Base-by-base conservation (phyloP, 352 stramenopile genomes). In the Albugo laibachii region DNA sequence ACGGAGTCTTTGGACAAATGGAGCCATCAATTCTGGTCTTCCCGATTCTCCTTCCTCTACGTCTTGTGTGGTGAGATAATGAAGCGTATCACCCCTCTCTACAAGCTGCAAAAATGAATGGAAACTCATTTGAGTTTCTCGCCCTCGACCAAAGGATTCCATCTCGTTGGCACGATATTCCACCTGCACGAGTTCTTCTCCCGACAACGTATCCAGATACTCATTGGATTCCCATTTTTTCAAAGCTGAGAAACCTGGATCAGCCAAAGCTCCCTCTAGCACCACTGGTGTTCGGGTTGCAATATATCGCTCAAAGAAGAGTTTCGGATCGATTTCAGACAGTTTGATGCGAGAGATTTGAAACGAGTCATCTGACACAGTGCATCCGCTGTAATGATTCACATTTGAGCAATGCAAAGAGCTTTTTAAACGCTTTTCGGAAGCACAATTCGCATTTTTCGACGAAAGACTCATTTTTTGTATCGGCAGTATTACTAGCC, bases 41-140 rank as follows among this genome's bases (percentile, higher is more conserved):
- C 70, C 85, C 35, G 89, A 67, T 13, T 67, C 63, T 52, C 89
- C 73, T 2, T 69, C 65, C 21, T 75, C 63, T 11, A 95, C 69
- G 49, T 96, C 80, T 57, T 96, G 84, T 15, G 83, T 94, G 40
- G 80, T 95, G 42, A 94, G 53, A 58, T 94, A 94, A 50, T 91
- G 74, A 47, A 81, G 63, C 35, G 82, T 66, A 50, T 93, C 78
- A 27, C 74, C 64, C 0, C 57, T 52, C 1, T 65, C 61, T 21
- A 94, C 64, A 15, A 92, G 59, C 18, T 65, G 48, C n/a, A 94
- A 52, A 47, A 95, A 69, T 6, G 85, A 48, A 13, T 56, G 38
- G 57, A 93, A 92, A 15, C 53, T 58, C 76, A 94, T 91, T 38
- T 72, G 60, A 42, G 88, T 66, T 62, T 89, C 71, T 38, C 92